Percentiles rank a stretch among this genome's conserved stretches.
Evolutionary conservation across 192 early-diverging fungal species (phyloP).

Genomic region (Cetraspora pellucida): DNA sequence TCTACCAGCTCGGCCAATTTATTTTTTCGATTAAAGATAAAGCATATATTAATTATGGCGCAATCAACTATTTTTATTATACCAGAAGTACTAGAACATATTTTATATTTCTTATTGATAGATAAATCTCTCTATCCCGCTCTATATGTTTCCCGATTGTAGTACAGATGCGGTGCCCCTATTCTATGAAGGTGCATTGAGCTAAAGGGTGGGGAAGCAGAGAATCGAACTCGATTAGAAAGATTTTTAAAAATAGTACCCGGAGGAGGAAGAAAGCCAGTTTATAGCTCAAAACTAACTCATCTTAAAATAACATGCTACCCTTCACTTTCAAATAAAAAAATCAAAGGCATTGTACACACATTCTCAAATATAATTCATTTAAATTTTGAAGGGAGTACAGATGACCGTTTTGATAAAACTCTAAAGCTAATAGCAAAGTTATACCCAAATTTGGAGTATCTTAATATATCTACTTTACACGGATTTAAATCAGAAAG

Average conservation of each 20-base stretch:
- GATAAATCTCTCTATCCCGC: conserved; percentile 14
- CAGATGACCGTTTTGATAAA: not conserved
- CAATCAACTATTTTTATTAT: not conserved
- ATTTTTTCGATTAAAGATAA: not conserved
- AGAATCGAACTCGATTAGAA: conserved; percentile 13
- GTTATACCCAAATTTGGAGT: conserved; percentile 19
- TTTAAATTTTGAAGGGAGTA: conserved; percentile 19
- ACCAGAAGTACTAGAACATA: conserved; percentile 20
- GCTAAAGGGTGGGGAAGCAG: conserved; percentile 8
- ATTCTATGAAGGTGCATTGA: not conserved
- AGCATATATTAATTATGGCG: conserved; percentile 14
- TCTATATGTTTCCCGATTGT: conserved; percentile 24
- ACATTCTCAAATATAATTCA: conserved; percentile 27
- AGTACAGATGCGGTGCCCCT: conserved; percentile 29
- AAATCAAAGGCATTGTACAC: conserved; percentile 18
- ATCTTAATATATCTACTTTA: conserved; percentile 9
- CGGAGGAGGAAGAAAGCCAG: not conserved
- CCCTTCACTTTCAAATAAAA: conserved; percentile 18
- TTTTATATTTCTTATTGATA: conserved; percentile 28
- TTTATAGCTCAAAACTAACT: conserved; percentile 3
- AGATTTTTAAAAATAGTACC: conserved; percentile 27
- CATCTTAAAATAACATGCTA: conserved; percentile 20
- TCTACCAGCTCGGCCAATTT: not conserved
- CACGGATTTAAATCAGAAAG: not conserved
- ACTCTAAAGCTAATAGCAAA: conserved; percentile 26